Conservation (phyloP, 208 protist genomes). For the Acanthamoeba healyi region DNA sequence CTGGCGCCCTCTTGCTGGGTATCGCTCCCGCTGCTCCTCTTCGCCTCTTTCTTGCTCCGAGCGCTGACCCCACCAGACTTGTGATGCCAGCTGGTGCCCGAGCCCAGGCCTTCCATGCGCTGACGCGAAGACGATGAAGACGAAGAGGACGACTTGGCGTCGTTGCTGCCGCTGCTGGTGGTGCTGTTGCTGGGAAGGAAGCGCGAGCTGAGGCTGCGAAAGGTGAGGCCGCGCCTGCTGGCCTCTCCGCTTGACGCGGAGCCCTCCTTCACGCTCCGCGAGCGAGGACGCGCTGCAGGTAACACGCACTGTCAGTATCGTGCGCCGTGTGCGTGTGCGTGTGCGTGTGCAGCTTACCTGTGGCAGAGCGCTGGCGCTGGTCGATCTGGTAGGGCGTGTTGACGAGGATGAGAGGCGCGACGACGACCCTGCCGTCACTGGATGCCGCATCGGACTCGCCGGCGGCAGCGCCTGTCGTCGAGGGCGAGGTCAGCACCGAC, state of each 20-base stretch:
- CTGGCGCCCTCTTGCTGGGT: background rate
- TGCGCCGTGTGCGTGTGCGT: too few species aligned
- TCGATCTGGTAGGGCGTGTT: conserved; percentile 39
- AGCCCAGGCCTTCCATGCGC: background rate
- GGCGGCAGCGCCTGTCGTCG: background rate
- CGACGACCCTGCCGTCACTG: background rate
- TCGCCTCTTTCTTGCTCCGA: background rate
- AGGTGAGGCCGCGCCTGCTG: background rate
- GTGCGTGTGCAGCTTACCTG: background rate
- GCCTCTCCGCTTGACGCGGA: background rate
- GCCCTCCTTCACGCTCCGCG: background rate
- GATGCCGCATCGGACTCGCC: background rate
- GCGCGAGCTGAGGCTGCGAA: conserved; percentile 33
- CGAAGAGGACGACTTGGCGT: background rate
- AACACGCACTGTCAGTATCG: background rate
- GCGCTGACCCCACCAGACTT: background rate
- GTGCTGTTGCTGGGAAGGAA: too few species aligned
- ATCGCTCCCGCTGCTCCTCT: background rate
- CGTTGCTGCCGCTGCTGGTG: background rate
- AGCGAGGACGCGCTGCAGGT: background rate
- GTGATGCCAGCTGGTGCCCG: background rate
- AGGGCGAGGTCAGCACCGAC: background rate
- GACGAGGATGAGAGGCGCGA: background rate
- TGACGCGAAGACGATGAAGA: background rate
- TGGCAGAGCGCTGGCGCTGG: background rate